Evolutionary conservation across 345 rosid genomes (phyloP).

Genomic region (Eucalyptus marginata): DNA sequence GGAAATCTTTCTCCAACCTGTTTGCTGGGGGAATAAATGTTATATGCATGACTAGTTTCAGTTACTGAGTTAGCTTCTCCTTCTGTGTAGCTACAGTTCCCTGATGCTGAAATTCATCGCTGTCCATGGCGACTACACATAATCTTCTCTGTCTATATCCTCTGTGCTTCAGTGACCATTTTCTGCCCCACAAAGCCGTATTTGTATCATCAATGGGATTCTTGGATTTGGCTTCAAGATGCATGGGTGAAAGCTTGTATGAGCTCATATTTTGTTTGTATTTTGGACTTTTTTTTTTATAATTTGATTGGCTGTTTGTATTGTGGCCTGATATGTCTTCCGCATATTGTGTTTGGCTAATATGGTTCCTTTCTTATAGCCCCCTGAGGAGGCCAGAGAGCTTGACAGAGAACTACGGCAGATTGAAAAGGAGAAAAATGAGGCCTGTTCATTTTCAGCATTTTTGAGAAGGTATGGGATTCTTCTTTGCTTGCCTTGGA

Average conservation of each 20-base stretch:
- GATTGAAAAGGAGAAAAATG: constrained; percentile 85
- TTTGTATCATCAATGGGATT: constrained; percentile 94
- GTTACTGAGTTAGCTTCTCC: not conserved
- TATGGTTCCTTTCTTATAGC: constrained; percentile 26
- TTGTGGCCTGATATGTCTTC: not conserved
- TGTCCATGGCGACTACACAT: not conserved
- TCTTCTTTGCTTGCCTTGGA: not conserved
- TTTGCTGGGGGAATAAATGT: not conserved
- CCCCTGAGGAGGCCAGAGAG: constrained; percentile 95
- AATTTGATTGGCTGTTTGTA: not conserved
- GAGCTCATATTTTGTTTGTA: not conserved
- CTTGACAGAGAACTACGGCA: constrained; percentile 87
- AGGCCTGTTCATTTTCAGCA: constrained; percentile 88
- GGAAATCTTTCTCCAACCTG: not conserved
- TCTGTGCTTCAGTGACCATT: constrained; percentile 58
- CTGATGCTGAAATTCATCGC: not conserved
- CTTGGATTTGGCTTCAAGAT: constrained; percentile 89
- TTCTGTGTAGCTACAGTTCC: not conserved
- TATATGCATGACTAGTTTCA: not conserved
- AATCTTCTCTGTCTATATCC: not conserved
- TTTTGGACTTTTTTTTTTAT: not conserved
- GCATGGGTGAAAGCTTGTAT: constrained; percentile 39
- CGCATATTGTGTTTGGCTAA: not conserved
- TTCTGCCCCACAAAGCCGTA: constrained; percentile 96
- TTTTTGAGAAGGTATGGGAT: constrained; percentile 68